A percentile compares a stretch with the other conserved stretches of the same genome.
phyloP scores from a whole-genome alignment of 2,329 filamentous ascomycete genomes.

The Botryotinia calthae region DNA sequence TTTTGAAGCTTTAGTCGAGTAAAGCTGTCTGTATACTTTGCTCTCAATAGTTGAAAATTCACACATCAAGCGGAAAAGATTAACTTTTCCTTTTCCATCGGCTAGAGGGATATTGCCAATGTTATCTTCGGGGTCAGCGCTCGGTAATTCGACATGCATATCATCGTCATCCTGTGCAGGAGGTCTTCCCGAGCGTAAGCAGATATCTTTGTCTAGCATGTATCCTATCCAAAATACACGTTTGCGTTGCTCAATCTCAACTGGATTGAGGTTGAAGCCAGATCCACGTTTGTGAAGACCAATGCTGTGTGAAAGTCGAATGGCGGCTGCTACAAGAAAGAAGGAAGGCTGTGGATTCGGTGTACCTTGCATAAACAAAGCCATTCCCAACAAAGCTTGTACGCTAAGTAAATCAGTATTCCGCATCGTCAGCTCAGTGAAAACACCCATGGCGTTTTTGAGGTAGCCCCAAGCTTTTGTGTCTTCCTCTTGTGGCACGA shows the following conservation, averaged over 20 bases:
- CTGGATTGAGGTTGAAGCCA: conserved; percentile 87
- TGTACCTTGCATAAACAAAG: conserved; percentile 91
- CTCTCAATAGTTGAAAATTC: conserved; percentile 89
- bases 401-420: conserved; percentile 95
- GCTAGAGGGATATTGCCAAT: conserved; percentile 91
- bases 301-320: conserved; percentile 88
- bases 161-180: conserved; percentile 74
- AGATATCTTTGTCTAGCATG: conserved; percentile 71
- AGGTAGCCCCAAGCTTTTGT: conserved; percentile 92
- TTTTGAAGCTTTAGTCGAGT: conserved; percentile 87
- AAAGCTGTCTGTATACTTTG: conserved; percentile 88
- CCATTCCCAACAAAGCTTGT: conserved; percentile 89
- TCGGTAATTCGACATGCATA: conserved; percentile 95
- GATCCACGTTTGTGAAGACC: conserved; percentile 91
- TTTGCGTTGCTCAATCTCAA: conserved; percentile 89
- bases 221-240: conserved; percentile 77
- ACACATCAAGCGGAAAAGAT: conserved; percentile 90
- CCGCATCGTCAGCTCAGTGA: conserved; percentile 89
- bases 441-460: conserved; percentile 93
- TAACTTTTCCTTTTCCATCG: conserved; percentile 88
- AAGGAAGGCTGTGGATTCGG: conserved; percentile 95
- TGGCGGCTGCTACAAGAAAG: conserved; percentile 84
- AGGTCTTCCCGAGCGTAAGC: conserved; percentile 68
- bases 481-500: conserved; percentile 87
- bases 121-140: conserved; percentile 84